These are phyloP conservation scores for Haplosporangium sp. DNA, from an alignment of 371 early-diverging fungal species.

Conservation along the genomic window DNA sequence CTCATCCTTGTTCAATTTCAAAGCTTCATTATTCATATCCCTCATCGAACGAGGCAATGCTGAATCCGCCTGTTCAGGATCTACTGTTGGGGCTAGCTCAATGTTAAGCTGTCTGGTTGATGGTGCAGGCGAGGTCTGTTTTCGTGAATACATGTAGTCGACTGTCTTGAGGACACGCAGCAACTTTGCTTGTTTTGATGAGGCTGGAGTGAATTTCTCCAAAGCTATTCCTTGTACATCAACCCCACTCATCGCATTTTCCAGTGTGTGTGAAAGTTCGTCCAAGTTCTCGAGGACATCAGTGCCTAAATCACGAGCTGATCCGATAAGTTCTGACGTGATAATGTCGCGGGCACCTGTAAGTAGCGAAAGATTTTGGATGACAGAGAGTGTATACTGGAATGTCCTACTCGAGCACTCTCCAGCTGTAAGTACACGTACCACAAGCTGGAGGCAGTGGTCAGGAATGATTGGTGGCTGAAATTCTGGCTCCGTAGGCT, in stretches of 20 bases:
- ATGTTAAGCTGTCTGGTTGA: conserved; percentile 42
- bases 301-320: conserved; percentile 78
- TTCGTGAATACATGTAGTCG: conserved; percentile 82
- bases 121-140: conserved; percentile 43
- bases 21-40: conserved; percentile 24
- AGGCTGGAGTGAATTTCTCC: conserved; percentile 85
- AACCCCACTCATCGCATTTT: conserved; percentile 65
- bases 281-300: conserved; percentile 77
- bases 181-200: conserved; percentile 92
- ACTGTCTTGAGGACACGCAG: conserved; percentile 94
- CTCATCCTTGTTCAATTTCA: conserved; percentile 59
- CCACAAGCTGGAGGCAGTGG: conserved; percentile 81
- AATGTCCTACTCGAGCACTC: conserved; percentile 95
- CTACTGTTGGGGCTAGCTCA: conserved; percentile 56
- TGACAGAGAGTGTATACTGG: conserved; percentile 89
- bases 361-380: conserved; percentile 88
- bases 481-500: conserved; percentile 39
- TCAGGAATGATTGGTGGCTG: conserved; percentile 82
- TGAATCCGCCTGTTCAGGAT: conserved; percentile 57
- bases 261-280: conserved; percentile 70
- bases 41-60: conserved; percentile 44
- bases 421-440: conserved; percentile 91
- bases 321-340: conserved; percentile 78
- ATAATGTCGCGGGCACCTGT: conserved; percentile 83
- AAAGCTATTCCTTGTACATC: conserved; percentile 73